Conservation (phyloP, 305 asterid genomes). For the Fraxinus platypoda region DNA sequence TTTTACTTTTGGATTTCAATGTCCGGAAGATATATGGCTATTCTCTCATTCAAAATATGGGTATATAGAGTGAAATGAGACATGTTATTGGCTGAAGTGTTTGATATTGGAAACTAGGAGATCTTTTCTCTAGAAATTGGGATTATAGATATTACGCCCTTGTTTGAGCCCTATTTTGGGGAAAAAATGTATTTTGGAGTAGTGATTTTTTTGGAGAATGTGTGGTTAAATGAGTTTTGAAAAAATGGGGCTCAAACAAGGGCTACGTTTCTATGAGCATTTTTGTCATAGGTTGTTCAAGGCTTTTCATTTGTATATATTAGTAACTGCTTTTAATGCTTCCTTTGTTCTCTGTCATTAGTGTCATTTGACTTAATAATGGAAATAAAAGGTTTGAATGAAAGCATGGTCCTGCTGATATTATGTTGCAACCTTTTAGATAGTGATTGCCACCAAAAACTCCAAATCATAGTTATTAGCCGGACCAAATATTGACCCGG, state of each 20-base stretch:
- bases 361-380: neutral
- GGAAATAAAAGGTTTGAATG: neutral
- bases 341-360: slow-evolving; percentile 2
- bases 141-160: neutral
- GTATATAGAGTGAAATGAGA: neutral
- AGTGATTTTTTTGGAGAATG: too few relatives aligned
- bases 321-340: neutral
- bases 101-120: slow-evolving; percentile 1
- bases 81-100: neutral
- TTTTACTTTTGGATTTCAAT: neutral
- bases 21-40: neutral
- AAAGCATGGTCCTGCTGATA: neutral
- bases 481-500: neutral
- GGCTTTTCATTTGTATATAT: neutral
- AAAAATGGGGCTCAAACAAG: neutral
- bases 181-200: too few relatives aligned
- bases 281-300: neutral
- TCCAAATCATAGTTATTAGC: neutral
- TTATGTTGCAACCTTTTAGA: neutral
- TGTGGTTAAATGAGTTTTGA: neutral
- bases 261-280: neutral
- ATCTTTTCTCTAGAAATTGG: neutral
- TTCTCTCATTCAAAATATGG: neutral
- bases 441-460: neutral
- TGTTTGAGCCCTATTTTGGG: too few relatives aligned